These are phyloP conservation scores for Colletotrichum musae DNA, from an alignment of 2,329 filamentous ascomycete species.

Conservation along the genomic window DNA sequence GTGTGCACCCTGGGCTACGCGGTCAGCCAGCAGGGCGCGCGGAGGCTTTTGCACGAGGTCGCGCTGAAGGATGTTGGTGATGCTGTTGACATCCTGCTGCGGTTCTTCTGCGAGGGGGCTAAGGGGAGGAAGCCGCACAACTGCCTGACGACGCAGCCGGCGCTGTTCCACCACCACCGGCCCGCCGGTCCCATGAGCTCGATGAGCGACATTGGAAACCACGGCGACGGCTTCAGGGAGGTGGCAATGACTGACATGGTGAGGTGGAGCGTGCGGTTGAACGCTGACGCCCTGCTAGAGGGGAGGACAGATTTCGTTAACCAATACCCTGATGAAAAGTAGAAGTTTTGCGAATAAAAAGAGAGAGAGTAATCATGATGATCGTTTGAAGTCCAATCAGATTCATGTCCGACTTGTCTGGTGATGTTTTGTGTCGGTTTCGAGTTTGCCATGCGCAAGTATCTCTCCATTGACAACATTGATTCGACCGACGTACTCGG, in stretches of 20 bases:
- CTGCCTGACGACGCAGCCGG: conserved; percentile 58
- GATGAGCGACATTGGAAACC: conserved; percentile 55
- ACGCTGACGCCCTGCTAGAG: conserved; percentile 54
- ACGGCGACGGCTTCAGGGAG: conserved; percentile 49
- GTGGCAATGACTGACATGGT: conserved; percentile 52
- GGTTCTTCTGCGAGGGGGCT: conserved; percentile 61
- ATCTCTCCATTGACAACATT: too few species aligned
- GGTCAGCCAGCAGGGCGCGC: conserved; percentile 59
- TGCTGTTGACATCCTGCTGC: conserved; percentile 61
- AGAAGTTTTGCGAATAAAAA: background rate
- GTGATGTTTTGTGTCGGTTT: too few species aligned
- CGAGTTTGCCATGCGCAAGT: too few species aligned
- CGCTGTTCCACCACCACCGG: conserved; percentile 63
- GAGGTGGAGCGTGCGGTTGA: conserved; percentile 57
- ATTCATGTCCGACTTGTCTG: too few species aligned
- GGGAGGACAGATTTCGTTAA: conserved; percentile 50
- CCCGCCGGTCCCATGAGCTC: conserved; percentile 52
- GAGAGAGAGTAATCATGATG: background rate
- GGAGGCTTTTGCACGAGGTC: conserved; percentile 58
- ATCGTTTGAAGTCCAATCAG: too few species aligned
- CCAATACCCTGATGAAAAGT: conserved; percentile 46
- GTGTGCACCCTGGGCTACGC: conserved; percentile 61
- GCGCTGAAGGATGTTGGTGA: conserved; percentile 56
- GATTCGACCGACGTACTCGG: too few species aligned
- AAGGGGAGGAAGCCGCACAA: conserved; percentile 52